Percentiles rank a stretch among this genome's conserved stretches.
phyloP scores from a whole-genome alignment of 129 eudicot species.

The Lactuca sativa region DNA sequence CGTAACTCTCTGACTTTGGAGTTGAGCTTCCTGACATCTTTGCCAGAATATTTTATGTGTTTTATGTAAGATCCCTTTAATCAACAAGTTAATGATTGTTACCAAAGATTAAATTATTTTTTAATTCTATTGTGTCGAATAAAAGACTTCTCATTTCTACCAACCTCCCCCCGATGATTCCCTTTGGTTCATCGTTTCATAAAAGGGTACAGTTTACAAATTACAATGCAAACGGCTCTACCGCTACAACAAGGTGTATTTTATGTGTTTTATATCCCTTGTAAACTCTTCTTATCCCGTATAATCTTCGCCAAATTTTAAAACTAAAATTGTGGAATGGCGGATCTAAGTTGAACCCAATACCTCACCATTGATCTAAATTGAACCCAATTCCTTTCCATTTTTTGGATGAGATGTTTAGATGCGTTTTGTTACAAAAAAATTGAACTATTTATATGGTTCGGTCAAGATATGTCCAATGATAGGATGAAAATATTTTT shows the following conservation, averaged over 20 bases:
- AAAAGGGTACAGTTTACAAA: neutral
- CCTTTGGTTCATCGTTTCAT: constrained; percentile 9
- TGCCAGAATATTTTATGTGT: constrained; percentile 32
- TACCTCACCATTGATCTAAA: no score
- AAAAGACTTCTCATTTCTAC: constrained; percentile 30
- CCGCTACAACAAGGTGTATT: no score
- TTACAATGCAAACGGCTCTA: constrained; percentile 5
- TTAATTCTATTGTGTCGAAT: constrained; percentile 13
- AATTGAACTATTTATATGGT: no score
- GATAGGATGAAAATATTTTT: no score
- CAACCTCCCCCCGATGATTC: constrained; percentile 46
- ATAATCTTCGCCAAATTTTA: neutral
- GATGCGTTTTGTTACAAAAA: no score
- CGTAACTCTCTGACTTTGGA: constrained; percentile 19
- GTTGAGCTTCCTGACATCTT: constrained; percentile 11
- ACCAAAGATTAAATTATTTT: constrained; percentile 6
- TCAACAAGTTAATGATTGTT: constrained; percentile 39
- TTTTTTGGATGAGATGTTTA: no score
- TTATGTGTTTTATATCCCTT: no score
- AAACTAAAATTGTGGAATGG: neutral
- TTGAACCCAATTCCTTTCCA: no score
- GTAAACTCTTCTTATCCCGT: neutral
- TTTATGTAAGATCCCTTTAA: constrained; percentile 22
- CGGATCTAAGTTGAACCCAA: no score
- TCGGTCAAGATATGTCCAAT: no score